Evolutionary conservation across 257 asterid genomes (phyloP), one percentile per base, ranked within the genome.

Genomic region (Penstemon davidsonii): DNA sequence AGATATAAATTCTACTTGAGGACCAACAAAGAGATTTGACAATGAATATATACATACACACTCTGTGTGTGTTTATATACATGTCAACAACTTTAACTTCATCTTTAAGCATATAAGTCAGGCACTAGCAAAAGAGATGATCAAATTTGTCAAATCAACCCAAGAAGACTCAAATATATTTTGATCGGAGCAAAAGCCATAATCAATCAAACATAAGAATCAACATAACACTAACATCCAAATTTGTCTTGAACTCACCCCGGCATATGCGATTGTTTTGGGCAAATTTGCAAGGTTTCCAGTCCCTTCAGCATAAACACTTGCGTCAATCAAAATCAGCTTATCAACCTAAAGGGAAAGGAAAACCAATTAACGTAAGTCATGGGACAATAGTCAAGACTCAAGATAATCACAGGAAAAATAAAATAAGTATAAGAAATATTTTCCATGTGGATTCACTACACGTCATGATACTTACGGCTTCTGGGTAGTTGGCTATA

Each of bases 281-380:
- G 99, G 97, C 42, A 93, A 71, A 39, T 71, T 87, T 51, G 97
- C 90, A 40, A 90, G 94, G 77, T 87, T 76, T 52, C 97, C 99
- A 4, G 94, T 90, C 69, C 99, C 99, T 82, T 93, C 96, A 4
- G 95, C 89, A 67, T 90, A 93, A 65, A 90, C 95, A 80, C 99
- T 93, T 76, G 97, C 99, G 83, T 84, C 95, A 56, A 93, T 85
- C 77, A 90, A 81, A 80, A 93, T 70, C 86, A 93, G 88, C 76
- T 84, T 90, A 69, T 88, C 83, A 8, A 93, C 98, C 98, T 90
- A 82, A 51, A 66, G 79, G 59, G 52, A 68, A 68, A 69, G 36
- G 6, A 64, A 55, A 72, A 52, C 55, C 36, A 70, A 33, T 13
- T 9, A 11, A 63, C 4, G 41, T 47, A 15, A 54, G 55, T 46